A percentile compares a stretch with the other conserved stretches of the same genome.
Evolutionary conservation across 2,329 filamentous ascomycete genomes (phyloP).

Genomic region (Annulohypoxylon truncatum): DNA sequence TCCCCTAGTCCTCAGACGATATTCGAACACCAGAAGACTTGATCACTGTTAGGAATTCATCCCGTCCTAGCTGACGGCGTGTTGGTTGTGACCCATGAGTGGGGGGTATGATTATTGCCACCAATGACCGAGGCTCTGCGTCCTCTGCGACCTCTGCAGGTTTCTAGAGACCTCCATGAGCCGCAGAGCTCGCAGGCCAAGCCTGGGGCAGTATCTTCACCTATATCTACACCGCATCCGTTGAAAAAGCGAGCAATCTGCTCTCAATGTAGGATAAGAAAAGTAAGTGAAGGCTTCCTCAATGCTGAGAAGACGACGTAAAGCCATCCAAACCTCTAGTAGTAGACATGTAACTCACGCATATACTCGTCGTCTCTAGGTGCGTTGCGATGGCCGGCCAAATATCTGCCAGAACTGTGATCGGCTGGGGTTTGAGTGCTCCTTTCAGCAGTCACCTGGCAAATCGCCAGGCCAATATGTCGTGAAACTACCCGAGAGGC

Average conservation of each 20-base stretch:
- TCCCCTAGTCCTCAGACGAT: not conserved
- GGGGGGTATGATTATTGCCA: slow-evolving; percentile 18
- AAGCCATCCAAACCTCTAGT: not conserved
- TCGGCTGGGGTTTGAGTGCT: slow-evolving; percentile 51
- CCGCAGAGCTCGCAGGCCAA: slow-evolving; percentile 15
- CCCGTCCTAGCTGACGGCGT: slow-evolving; percentile 7
- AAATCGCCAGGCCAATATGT: slow-evolving; percentile 41
- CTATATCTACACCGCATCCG: slow-evolving; percentile 19
- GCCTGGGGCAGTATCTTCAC: slow-evolving; percentile 3
- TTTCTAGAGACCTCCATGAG: slow-evolving; percentile 21
- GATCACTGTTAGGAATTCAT: not conserved
- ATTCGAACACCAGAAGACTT: slow-evolving; percentile 12
- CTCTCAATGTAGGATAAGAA: slow-evolving; percentile 47
- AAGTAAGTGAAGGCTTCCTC: slow-evolving; percentile 31
- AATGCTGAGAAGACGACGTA: not conserved
- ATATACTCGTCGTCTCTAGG: slow-evolving; percentile 18
- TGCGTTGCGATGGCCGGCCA: slow-evolving; percentile 50
- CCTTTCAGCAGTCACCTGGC: slow-evolving; percentile 47
- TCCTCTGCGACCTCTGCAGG: slow-evolving; percentile 43
- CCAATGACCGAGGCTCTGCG: slow-evolving; percentile 46
- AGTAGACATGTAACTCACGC: not conserved
- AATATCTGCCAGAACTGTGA: slow-evolving; percentile 51
- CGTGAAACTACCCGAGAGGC: slow-evolving; percentile 45
- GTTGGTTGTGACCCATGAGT: slow-evolving; percentile 20
- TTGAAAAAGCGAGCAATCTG: slow-evolving; percentile 44